Base-by-base conservation (phyloP, 106 monocot species). In the Dioscorea dumetorum region DNA sequence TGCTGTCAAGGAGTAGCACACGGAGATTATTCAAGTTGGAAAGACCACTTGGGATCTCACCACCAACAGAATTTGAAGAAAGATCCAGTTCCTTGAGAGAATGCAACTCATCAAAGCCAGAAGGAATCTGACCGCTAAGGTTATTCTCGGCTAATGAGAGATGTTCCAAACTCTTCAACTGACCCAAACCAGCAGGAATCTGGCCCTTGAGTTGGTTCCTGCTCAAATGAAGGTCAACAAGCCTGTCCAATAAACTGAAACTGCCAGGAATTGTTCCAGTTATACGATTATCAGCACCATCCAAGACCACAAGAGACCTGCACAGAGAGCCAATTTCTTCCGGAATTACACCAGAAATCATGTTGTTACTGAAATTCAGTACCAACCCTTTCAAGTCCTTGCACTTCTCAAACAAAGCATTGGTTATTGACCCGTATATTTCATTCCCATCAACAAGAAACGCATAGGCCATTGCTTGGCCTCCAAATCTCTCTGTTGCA, bases 61-160 rank as follows among this genome's bases (percentile, higher is more conserved):
- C 91, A 7, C 81, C 68, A 64, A 88, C 79, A 62, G 75, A 74
- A 78, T 95, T 95, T 52, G 79, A 82, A 8, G 91, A 91, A 58
- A 95, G 85, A 69, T 95, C 88, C 54, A 95, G 52, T 32, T 77
- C 57, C 51, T 74, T 28, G 13, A 95, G 77, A 33, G 88, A 88
- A 35, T 31, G 22, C 70, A 88, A 76, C 72, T 76, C 63, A 57
- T 72, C 73, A 32, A 88, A 77, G n/a, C 60, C 65, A 50, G 54
- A 20, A 62, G 94, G 84, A 58, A 90, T 82, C 4, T 11, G 22
- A 31, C 91, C 95, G 62, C 53, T 80, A 20, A 97, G 52, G 52
- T 84, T 97, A 60, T 97, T 97, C 10, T 33, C 24, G 12, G 81
- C 75, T 58, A 91, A 69, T 63, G 70, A 75, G 57, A 97, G 86